phyloP scores from a whole-genome alignment of 228 moss, liverwort and hornwort species.

The Sphagnum fallax region DNA sequence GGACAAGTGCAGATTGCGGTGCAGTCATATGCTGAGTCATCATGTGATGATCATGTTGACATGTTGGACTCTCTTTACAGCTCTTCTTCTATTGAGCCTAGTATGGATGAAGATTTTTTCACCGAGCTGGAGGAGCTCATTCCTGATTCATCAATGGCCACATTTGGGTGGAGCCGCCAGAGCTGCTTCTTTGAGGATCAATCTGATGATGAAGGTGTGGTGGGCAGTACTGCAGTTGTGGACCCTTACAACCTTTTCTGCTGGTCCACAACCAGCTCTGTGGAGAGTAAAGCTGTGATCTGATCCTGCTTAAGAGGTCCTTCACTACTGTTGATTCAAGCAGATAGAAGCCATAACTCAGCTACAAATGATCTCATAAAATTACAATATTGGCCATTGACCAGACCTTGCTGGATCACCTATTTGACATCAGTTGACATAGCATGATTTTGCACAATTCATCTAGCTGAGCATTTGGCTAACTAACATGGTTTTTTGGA shows the following conservation, averaged over 20 bases:
- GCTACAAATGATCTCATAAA: too few relatives aligned
- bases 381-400: too few relatives aligned
- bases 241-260: conserved; percentile 46
- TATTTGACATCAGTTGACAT: too few relatives aligned
- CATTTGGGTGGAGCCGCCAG: conserved; percentile 11
- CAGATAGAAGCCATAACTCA: too few relatives aligned
- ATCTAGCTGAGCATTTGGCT: too few relatives aligned
- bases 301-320: background rate
- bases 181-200: conserved; percentile 24
- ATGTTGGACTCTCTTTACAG: conserved; percentile 6
- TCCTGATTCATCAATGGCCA: conserved; percentile 30
- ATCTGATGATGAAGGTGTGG: conserved; percentile 29
- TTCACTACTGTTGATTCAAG: too few relatives aligned
- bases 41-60: background rate
- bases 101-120: conserved; percentile 43
- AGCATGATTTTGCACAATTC: too few relatives aligned
- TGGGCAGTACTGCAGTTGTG: conserved; percentile 10
- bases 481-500: too few relatives aligned
- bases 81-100: background rate
- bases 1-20: too few relatives aligned
- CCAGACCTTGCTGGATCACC: too few relatives aligned
- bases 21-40: too few relatives aligned
- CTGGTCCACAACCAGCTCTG: conserved; percentile 28
- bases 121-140: conserved; percentile 31
- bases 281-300: conserved; percentile 11